These are phyloP conservation scores for Houttuynia cordata DNA, from an alignment of 164 flowering plant species.

Conservation along the genomic window DNA sequence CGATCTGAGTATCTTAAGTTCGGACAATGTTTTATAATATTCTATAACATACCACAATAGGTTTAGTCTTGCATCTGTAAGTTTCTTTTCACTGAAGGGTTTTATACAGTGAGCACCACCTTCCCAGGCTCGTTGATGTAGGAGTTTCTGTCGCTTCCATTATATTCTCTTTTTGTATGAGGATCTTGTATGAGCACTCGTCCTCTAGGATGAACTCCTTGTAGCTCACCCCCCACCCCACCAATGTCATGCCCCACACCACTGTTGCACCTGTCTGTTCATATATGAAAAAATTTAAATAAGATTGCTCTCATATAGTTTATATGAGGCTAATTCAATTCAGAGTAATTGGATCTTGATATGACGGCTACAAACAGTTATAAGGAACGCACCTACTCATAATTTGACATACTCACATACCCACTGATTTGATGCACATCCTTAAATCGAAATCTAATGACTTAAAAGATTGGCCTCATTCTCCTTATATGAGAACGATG, in stretches of 20 bases:
- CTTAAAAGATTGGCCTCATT: too few relatives aligned
- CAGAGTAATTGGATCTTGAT: too few relatives aligned
- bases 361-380: too few relatives aligned
- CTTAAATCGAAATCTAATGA: too few relatives aligned
- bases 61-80: slow-evolving; percentile 48
- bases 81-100: slow-evolving; percentile 40
- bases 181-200: slow-evolving; percentile 59
- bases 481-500: too few relatives aligned
- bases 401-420: too few relatives aligned
- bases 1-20: too few relatives aligned
- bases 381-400: too few relatives aligned
- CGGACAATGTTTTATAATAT: slow-evolving; percentile 2
- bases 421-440: too few relatives aligned
- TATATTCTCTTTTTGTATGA: slow-evolving; percentile 34
- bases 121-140: slow-evolving; percentile 69
- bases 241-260: slow-evolving; percentile 58
- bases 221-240: slow-evolving; percentile 60
- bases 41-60: slow-evolving; percentile 37
- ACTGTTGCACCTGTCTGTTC: slow-evolving; percentile 43
- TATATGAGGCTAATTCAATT: too few relatives aligned
- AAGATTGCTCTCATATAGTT: too few relatives aligned
- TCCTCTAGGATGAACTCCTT: slow-evolving; percentile 74
- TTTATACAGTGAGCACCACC: slow-evolving; percentile 43
- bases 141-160: slow-evolving; percentile 41
- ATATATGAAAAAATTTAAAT: too few relatives aligned